Conservation (phyloP, 176 grass and related monocot genomes). For the Lolium multiflorum region DNA sequence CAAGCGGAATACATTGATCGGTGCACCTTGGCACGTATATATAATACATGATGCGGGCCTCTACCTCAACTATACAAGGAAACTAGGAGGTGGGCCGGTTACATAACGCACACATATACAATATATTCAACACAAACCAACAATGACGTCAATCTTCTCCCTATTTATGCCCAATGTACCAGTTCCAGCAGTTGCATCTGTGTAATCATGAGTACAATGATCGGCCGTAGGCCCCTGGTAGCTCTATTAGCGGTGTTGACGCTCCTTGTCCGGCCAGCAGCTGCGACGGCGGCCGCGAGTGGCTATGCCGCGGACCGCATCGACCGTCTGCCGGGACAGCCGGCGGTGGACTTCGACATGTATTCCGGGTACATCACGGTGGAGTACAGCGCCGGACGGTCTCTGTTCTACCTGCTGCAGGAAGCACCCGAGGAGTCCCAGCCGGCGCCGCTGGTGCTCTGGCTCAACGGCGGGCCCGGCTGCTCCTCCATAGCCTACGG, state of each 20-base stretch:
- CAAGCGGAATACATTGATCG: too few relatives aligned
- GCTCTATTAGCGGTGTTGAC: background rate
- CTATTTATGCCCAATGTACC: constrained; percentile 1
- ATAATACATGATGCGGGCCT: too few relatives aligned
- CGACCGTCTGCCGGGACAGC: constrained; percentile 66
- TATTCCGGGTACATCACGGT: constrained; percentile 84
- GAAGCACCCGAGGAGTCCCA: constrained; percentile 48
- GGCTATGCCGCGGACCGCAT: background rate
- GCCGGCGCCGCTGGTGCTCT: constrained; percentile 79
- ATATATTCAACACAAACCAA: too few relatives aligned
- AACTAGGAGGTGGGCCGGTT: too few relatives aligned
- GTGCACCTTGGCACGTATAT: too few relatives aligned
- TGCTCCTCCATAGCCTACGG: constrained; percentile 86
- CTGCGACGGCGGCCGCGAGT: background rate
- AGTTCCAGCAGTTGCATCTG: background rate
- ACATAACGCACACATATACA: too few relatives aligned
- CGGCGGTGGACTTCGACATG: constrained; percentile 65
- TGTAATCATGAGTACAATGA: background rate
- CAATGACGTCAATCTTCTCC: background rate
- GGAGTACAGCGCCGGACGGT: constrained; percentile 45
- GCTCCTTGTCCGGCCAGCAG: background rate
- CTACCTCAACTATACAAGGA: too few relatives aligned
- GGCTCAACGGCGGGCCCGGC: constrained; percentile 84
- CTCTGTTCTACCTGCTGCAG: constrained; percentile 75
- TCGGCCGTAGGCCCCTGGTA: background rate